Evolutionary conservation across 2,329 filamentous ascomycete species (phyloP).

Genomic region (Colletotrichum agaves): DNA sequence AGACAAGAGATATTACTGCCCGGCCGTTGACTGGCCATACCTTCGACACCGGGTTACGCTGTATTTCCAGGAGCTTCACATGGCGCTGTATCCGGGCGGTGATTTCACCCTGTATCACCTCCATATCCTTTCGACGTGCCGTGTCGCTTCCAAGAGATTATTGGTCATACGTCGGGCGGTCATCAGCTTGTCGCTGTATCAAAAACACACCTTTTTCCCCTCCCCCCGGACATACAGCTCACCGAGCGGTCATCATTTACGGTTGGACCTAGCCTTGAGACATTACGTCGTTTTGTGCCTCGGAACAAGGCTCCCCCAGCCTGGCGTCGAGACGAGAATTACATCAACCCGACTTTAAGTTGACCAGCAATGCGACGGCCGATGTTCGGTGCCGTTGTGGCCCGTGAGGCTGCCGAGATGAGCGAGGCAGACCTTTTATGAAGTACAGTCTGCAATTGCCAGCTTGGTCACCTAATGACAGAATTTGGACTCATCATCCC

Average conservation of each 20-base stretch:
- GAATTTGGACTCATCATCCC: slow-evolving; percentile 22
- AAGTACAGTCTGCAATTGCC: slow-evolving; percentile 16
- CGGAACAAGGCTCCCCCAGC: slow-evolving; percentile 1
- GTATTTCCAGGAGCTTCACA: slow-evolving; percentile 7
- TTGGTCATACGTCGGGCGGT: neutral
- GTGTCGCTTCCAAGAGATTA: slow-evolving; percentile 9
- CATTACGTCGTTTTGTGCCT: slow-evolving; percentile 25
- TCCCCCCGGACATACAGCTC: neutral
- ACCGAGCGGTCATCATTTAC: slow-evolving; percentile 1
- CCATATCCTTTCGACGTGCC: neutral
- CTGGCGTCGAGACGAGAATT: neutral
- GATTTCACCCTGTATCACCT: neutral
- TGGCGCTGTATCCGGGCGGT: neutral
- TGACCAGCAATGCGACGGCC: slow-evolving; percentile 13
- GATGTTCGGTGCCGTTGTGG: slow-evolving; percentile 11
- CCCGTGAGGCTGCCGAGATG: slow-evolving; percentile 32
- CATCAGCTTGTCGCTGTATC: neutral
- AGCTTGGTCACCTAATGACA: slow-evolving; percentile 5
- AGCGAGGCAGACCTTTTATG: slow-evolving; percentile 12
- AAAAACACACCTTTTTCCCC: too few relatives aligned
- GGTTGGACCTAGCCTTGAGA: slow-evolving; percentile 27
- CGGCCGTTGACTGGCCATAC: neutral
- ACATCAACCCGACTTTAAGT: neutral
- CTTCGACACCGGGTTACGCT: neutral
- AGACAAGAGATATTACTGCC: neutral